Base-by-base conservation (phyloP, 1,139 yeast species). In the Diutina ranongensis region DNA sequence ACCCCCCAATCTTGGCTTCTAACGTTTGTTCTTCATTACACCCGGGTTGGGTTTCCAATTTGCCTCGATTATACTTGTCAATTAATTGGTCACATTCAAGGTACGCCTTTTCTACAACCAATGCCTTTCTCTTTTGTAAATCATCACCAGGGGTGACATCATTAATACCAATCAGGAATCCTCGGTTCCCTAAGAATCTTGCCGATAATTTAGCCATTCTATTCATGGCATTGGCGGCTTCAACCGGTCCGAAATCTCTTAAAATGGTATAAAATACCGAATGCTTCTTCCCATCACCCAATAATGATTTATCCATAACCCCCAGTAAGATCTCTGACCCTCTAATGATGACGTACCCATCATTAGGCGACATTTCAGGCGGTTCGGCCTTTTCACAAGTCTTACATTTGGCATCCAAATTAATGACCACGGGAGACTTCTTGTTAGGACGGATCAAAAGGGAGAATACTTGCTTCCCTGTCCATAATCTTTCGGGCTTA, bases 131-230 rank as follows among this genome's bases (percentile, higher is more conserved):
- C 25, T 68, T 67, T 55, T 78, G 83, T 61, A 94, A 76, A 46
- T 83, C 82, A 12, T 62, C 64, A 33, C 95, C 96, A 1, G 99
- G 98, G 1, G 97, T 94, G 40, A 94, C 99, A 65, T 94, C 99
- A 55, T 83, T 84, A 55, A 94, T 89, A 66, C 99, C 99, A 60
- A 94, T 94, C 1, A 96, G 87, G 57, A 94, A 94, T 0, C 99
- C 99, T 49, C 97, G 74, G 57, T 89, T 86, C 51, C 98, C 98
- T 58, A 94, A 71, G 61, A 68, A 94, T 56, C 99, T 72, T 1
- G 98, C 97, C 71, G 98, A 89, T 56, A 94, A 67, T 62, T 94
- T 94, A 21, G 99, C 96, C 97, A 94, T 89, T 61, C 98, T 73
- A 62, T 94, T 92, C 98, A 94, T 94, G 13, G 98, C 96, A 34